Base-by-base conservation (phyloP, 2,329 filamentous ascomycete species). In the Ophidiomyces ophidiicola region DNA sequence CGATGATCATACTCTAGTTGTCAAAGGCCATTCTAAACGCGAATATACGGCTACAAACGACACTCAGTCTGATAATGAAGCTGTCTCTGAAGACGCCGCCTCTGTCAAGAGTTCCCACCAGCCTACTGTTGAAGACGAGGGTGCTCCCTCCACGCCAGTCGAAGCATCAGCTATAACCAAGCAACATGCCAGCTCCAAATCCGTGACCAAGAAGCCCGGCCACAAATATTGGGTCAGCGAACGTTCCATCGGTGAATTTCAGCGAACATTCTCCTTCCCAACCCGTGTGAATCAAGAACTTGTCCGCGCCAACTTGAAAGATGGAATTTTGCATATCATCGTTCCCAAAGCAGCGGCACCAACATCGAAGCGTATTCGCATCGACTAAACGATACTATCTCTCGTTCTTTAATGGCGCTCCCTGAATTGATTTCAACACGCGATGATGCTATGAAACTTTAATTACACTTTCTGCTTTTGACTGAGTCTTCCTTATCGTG, bases 271-370 rank as follows among this genome's bases (percentile, higher is more conserved):
- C 54, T 63, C 58, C 37, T 77, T 77, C 60, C 67, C 72, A 1
- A 58, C 60, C 1, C 59, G 68, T 14, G 66, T 77, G 19, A 66
- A 77, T 47, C 72, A 76, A 52, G 70, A 77, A 35, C 59, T 53
- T 14, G 73, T 77, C 46, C 72, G 67, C 54, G 73, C 73, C 5
- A 70, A 61, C 43, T 51, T 77, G 55, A 75, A 69, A 60, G 68
- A 77, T 50, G 73, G 73, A 8, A 67, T 77, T 33, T 54, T 77
- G 38, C 67, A 60, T 19, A 63, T 77, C 21, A 48, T 68, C 10
- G 66, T 77, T 5, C 73, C 73, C 0, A 76, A 77, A 56, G 65
- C 67, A 33, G 49, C 63, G 36, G 61, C 62, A 11, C 66, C 66
- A 6, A 58, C 59, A 42, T 50, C 62, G 24, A 69, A 68, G 57